Evolutionary conservation across 768 basidiomycete species (phyloP).

Genomic region (Boletus reticuloceps): DNA sequence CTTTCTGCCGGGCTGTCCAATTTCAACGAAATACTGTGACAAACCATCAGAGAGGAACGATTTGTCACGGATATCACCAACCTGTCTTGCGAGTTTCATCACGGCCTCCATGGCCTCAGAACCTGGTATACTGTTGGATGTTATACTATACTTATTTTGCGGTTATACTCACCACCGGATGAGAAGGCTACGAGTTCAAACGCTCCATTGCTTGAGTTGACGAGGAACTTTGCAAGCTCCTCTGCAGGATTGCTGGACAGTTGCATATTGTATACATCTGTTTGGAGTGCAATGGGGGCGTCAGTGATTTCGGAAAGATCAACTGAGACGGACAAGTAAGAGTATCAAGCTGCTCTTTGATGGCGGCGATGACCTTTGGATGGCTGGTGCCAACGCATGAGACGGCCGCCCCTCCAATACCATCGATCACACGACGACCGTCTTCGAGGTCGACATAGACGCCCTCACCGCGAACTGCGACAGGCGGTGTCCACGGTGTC

Average conservation of each 20-base stretch:
- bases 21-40: conserved; percentile 66
- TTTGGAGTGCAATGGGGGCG: not conserved
- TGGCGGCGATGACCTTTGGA: conserved; percentile 65
- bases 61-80: conserved; percentile 25
- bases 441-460: conserved; percentile 70
- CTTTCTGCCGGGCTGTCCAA: conserved; percentile 62
- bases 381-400: conserved; percentile 73
- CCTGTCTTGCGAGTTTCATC: conserved; percentile 81
- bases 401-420: conserved; percentile 84
- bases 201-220: conserved; percentile 67
- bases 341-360: conserved; percentile 79
- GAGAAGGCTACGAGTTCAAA: conserved; percentile 71
- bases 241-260: conserved; percentile 80
- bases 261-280: conserved; percentile 89
- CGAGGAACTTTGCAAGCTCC: conserved; percentile 63
- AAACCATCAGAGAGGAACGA: conserved; percentile 6
- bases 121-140: conserved; percentile 42
- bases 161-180: conserved; percentile 58
- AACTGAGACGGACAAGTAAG: conserved; percentile 57
- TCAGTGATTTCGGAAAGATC: not conserved
- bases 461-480: conserved; percentile 65
- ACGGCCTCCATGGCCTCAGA: conserved; percentile 88
- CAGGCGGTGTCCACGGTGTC: conserved; percentile 71
- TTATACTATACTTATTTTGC: not conserved
- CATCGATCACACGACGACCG: conserved; percentile 71